Base-by-base conservation (phyloP, 148 eudicot species). In the Euryodendron excelsum region DNA sequence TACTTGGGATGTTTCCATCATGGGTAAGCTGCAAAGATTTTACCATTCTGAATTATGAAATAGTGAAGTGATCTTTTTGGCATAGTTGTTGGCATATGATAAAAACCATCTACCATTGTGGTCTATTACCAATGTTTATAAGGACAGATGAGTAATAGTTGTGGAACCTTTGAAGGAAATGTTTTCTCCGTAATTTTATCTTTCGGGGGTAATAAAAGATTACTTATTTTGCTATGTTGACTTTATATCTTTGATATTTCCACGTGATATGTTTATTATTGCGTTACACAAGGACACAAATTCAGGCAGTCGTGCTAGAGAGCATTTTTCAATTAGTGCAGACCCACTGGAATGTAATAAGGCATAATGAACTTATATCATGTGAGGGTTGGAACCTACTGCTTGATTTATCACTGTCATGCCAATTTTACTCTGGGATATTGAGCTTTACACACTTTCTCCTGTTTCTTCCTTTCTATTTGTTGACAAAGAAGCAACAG, bases 1-100 rank as follows among this genome's bases (percentile, higher is more conserved):
- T 92, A 84, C 72, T 84, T 94, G 47, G 97, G 99, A 73, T 96
- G 99, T 84, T 82, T 82, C 70, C 99, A 93, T 84, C 99, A 96
- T 82, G 83, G 98, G 99, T 96, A 90, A 77, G 76, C 63, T 61
- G 72, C 50, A 34, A n/a, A 58, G 17, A 33, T 59, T 69, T 39
- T 78, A 59, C 69, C 30, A 55, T 30, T 69, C 23, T 61, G 33
- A 28, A 39, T 56, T 39, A 45, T 17, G 7, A 30, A 53, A n/a
- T 21, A 48, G 39, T 28, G 37, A 44, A 30, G 5, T 31, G 56
- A 1, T 45, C 13, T 28, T 18, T 61, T 39, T 39, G 52, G 56
- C 62, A 53, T 62, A 39, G 25, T 68, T 2, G 45, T 33, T 25
- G n/a, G 52, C 13, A 56, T n/a, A 25, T 74, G 25, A 34, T 58